Percentiles rank a stretch among this genome's conserved stretches.
Evolutionary conservation across 2,329 filamentous ascomycete genomes (phyloP).

Genomic region (Fusarium hostae): DNA sequence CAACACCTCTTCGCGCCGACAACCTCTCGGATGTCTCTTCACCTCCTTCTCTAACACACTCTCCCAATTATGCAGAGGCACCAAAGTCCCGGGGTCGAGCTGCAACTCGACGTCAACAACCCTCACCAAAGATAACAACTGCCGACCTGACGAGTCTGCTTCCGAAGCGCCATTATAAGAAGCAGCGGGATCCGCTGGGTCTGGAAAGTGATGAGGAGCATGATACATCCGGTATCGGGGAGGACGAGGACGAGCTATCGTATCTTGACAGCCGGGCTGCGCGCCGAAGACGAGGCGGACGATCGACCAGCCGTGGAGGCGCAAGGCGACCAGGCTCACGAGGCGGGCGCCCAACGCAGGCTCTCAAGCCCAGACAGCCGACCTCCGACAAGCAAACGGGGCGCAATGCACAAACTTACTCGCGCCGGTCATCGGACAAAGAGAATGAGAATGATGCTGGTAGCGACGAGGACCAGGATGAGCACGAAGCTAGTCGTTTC

Average conservation of each 20-base stretch:
- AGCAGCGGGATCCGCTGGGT: slow-evolving; percentile 53
- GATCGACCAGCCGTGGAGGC: slow-evolving; percentile 44
- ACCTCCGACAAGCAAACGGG: slow-evolving; percentile 35
- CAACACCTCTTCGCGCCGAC: slow-evolving; percentile 53
- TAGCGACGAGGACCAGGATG: slow-evolving; percentile 48
- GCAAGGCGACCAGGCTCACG: slow-evolving; percentile 45
- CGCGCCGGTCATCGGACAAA: slow-evolving; percentile 64
- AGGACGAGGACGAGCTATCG: slow-evolving; percentile 68
- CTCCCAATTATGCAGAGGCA: slow-evolving; percentile 62
- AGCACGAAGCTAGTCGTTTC: slow-evolving; percentile 53
- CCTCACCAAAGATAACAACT: slow-evolving; percentile 60
- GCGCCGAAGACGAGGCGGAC: slow-evolving; percentile 51
- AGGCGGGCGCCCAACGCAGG: slow-evolving; percentile 39
- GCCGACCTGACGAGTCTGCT: slow-evolving; percentile 65
- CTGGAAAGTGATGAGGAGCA: slow-evolving; percentile 59
- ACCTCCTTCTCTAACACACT: slow-evolving; percentile 74
- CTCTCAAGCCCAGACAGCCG: slow-evolving; percentile 41
- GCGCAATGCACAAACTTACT: slow-evolving; percentile 60
- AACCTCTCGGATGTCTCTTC: slow-evolving; percentile 68
- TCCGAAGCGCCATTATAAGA: slow-evolving; percentile 62
- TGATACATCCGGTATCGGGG: slow-evolving; percentile 59
- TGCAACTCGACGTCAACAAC: slow-evolving; percentile 50
- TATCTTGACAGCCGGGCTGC: slow-evolving; percentile 53
- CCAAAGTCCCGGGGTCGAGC: slow-evolving; percentile 48
- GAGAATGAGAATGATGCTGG: slow-evolving; percentile 58